These are phyloP conservation scores for Sporothrix dimorphospora DNA, from an alignment of 2,329 filamentous ascomycete genomes.

Conservation along the genomic window DNA sequence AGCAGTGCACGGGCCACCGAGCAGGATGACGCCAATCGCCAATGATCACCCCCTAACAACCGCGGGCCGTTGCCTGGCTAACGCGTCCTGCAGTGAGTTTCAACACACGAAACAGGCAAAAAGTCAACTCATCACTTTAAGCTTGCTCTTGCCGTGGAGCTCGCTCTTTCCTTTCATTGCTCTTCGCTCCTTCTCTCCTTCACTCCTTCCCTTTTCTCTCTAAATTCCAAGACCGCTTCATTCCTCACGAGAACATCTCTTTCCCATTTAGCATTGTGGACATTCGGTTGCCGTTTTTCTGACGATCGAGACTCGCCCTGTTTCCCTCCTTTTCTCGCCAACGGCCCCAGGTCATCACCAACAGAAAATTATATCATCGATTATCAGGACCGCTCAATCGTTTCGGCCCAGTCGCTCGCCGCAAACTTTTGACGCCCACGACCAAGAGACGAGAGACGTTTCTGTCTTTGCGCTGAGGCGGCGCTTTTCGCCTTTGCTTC, in stretches of 20 bases:
- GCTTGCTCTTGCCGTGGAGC: slow-evolving; percentile 10
- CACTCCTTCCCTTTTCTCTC: slow-evolving; percentile 20
- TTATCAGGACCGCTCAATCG: not conserved
- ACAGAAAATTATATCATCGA: slow-evolving; percentile 12
- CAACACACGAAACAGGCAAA: slow-evolving; percentile 32
- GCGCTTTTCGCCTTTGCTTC: slow-evolving; percentile 1
- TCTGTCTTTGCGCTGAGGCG: slow-evolving; percentile 6
- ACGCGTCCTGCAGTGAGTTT: slow-evolving; percentile 22
- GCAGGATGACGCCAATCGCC: slow-evolving; percentile 17
- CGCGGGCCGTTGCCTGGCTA: slow-evolving; percentile 32
- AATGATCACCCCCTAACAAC: slow-evolving; percentile 29
- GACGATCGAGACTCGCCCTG: slow-evolving; percentile 13
- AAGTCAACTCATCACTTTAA: slow-evolving; percentile 29
- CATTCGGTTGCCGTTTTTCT: not conserved
- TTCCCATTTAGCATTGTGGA: not conserved
- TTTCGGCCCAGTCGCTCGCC: no score
- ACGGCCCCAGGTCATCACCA: not conserved
- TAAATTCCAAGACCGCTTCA: slow-evolving; percentile 21
- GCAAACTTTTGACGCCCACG: not conserved
- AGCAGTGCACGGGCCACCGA: slow-evolving; percentile 25
- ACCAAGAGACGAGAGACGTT: not conserved
- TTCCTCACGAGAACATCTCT: slow-evolving; percentile 25
- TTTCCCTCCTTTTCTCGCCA: not conserved
- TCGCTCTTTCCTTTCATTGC: slow-evolving; percentile 19
- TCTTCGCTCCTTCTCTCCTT: slow-evolving; percentile 16